Evolutionary conservation across 805 yeast species (phyloP).

Genomic region (Lachancea meyersii): DNA sequence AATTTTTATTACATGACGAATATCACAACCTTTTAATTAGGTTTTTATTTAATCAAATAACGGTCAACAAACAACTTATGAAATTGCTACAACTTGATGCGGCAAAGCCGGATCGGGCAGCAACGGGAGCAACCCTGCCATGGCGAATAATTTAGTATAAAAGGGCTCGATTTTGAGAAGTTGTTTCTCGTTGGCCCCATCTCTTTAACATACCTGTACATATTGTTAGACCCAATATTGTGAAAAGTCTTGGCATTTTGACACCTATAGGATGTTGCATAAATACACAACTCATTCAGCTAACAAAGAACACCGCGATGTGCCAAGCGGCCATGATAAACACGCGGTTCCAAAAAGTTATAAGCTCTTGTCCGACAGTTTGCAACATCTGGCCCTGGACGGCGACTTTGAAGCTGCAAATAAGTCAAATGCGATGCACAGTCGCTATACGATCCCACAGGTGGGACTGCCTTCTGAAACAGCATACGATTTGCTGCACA

Average conservation of each 20-base stretch:
- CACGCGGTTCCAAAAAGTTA: conserved; percentile 5
- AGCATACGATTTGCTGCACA: conserved; percentile 60
- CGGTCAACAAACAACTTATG: no score
- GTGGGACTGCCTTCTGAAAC: conserved; percentile 45
- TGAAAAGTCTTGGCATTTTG: conserved; percentile 4
- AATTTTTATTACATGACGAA: no score
- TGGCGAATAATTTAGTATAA: no score
- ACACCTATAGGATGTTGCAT: conserved; percentile 17
- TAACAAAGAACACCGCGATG: not conserved
- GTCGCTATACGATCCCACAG: conserved; percentile 54
- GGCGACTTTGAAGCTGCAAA: conserved; percentile 1
- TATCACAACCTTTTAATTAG: no score
- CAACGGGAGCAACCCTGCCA: no score
- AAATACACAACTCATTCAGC: conserved; percentile 1
- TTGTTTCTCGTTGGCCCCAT: no score
- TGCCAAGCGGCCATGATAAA: not conserved
- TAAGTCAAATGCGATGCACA: conserved; percentile 10
- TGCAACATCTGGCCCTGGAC: conserved; percentile 7
- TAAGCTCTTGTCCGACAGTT: conserved; percentile 6
- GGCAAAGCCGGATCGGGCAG: no score
- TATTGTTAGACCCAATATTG: not conserved
- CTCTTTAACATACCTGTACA: no score
- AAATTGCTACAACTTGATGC: no score
- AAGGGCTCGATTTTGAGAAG: no score
- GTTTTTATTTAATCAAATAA: no score